phyloP scores from a whole-genome alignment of 768 basidiomycete genomes.

The Boletus subcaerulescens region DNA sequence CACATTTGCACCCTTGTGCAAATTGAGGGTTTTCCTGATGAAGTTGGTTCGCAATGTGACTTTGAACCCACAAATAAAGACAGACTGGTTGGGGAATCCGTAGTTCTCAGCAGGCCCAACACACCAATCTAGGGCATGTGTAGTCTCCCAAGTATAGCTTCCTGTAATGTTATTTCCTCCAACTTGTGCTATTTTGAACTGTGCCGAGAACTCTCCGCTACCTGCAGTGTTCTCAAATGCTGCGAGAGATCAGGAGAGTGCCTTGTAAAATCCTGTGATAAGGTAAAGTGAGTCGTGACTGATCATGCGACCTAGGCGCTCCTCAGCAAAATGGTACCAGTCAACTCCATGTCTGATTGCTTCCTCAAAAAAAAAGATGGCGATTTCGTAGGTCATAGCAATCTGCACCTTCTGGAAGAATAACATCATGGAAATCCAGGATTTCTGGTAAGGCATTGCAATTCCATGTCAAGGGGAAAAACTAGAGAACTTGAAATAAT shows the following conservation, averaged over 20 bases:
- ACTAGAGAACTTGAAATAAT: too few species aligned
- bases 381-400: conserved; percentile 23
- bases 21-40: too few species aligned
- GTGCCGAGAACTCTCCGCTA: neutral
- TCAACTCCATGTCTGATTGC: conserved; percentile 15
- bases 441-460: too few species aligned
- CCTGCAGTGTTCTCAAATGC: conserved; percentile 2
- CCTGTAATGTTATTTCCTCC: neutral
- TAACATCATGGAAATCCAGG: too few species aligned
- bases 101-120: conserved; percentile 1
- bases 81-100: conserved; percentile 17
- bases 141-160: conserved; percentile 10
- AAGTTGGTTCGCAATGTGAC: conserved; percentile 8
- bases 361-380: conserved; percentile 13
- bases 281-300: conserved; percentile 22
- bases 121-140: conserved; percentile 6
- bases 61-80: conserved; percentile 29
- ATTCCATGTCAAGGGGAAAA: too few species aligned
- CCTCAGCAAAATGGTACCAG: conserved; percentile 29
- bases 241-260: conserved; percentile 28
- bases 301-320: conserved; percentile 7
- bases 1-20: too few species aligned
- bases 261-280: conserved; percentile 17
- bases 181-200: conserved; percentile 7
- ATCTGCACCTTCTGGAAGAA: conserved; percentile 31